These are phyloP conservation scores for Thinopyrum elongatum DNA, from an alignment of 176 grass and related monocot species.

Conservation along the genomic window DNA sequence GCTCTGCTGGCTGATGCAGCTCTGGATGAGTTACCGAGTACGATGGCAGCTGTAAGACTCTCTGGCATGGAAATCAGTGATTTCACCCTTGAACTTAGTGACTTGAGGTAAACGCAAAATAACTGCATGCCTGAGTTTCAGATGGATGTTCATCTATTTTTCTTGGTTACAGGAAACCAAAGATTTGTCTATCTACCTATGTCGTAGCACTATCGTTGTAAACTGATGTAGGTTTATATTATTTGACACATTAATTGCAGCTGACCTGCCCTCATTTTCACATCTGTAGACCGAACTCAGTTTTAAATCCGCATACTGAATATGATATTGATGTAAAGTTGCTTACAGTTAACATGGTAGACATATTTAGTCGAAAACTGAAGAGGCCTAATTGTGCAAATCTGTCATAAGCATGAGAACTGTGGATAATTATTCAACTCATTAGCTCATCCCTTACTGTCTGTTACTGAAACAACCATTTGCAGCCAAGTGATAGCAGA, in stretches of 20 bases:
- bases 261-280: neutral
- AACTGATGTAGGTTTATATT: neutral
- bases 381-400: neutral
- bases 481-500: constrained; percentile 69
- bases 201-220: neutral
- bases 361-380: neutral
- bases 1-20: constrained; percentile 66
- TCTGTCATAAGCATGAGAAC: neutral
- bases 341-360: neutral
- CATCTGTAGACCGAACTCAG: neutral
- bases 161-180: neutral
- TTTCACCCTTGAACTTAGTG: constrained; percentile 81
- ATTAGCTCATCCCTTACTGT: neutral
- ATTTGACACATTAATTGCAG: neutral
- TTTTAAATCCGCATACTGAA: neutral
- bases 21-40: constrained; percentile 64
- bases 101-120: constrained; percentile 58
- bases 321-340: neutral
- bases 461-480: constrained; percentile 14
- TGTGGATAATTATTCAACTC: neutral
- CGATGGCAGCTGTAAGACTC: constrained; percentile 68
- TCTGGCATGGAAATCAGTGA: constrained; percentile 85
- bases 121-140: neutral
- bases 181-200: neutral
- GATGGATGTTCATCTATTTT: constrained; percentile 10